Conservation (phyloP, 2,329 filamentous ascomycete species). For the Phymatotrichopsis omnivora region DNA sequence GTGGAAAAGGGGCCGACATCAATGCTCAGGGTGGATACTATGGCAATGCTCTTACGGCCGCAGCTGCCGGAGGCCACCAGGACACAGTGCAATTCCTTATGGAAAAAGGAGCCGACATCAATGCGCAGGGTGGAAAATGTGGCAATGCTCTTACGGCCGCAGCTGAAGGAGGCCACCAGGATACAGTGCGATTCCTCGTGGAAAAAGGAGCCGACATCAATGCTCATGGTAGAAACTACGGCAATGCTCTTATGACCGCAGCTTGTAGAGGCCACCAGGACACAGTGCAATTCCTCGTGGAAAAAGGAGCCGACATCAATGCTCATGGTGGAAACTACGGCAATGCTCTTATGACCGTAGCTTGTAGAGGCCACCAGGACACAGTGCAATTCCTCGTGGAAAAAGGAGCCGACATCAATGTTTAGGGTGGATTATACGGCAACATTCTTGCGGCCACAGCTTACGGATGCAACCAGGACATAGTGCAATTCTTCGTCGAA, state of each 20-base stretch:
- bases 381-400: background rate
- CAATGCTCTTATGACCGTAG: background rate
- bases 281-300: background rate
- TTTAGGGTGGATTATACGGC: background rate
- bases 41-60: slow-evolving; percentile 25
- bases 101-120: slow-evolving; percentile 20
- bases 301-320: slow-evolving; percentile 1
- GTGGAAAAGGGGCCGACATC: slow-evolving; percentile 21
- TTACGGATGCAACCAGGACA: background rate
- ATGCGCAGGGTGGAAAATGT: slow-evolving; percentile 2
- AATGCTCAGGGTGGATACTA: slow-evolving; percentile 22
- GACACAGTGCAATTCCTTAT: slow-evolving; percentile 23
- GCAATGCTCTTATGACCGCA: background rate
- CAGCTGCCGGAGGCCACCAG: slow-evolving; percentile 18
- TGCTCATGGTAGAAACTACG: background rate
- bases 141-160: slow-evolving; percentile 2
- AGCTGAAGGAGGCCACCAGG: slow-evolving; percentile 20
- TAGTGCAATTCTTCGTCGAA: no score
- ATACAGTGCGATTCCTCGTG: slow-evolving; percentile 10
- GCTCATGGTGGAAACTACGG: background rate
- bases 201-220: background rate
- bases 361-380: background rate
- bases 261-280: background rate
- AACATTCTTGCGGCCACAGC: background rate
- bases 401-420: background rate